These are phyloP conservation scores for Pilatotrama ljubarskyi DNA, from an alignment of 768 basidiomycete species.

Conservation along the genomic window DNA sequence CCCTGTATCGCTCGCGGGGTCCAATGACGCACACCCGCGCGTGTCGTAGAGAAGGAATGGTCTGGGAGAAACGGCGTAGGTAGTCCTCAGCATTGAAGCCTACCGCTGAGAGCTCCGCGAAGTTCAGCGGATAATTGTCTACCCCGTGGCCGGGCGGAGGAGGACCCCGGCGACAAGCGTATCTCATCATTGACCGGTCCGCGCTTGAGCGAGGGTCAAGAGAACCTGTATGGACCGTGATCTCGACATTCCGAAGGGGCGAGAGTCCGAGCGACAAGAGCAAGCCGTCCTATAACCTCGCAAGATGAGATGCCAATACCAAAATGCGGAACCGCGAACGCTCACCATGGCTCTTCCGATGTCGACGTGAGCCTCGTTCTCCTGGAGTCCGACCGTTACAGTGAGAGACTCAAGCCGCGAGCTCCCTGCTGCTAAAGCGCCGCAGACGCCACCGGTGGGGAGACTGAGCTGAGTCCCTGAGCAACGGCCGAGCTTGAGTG, in stretches of 20 bases:
- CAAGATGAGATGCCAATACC: not conserved
- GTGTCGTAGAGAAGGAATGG: not conserved
- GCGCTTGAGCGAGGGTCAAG: not conserved
- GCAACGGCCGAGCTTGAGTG: not conserved
- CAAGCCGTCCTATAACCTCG: not conserved
- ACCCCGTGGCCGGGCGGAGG: not conserved
- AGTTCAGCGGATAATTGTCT: not conserved
- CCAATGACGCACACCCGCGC: not conserved
- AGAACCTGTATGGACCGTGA: not conserved
- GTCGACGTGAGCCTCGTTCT: too few relatives aligned
- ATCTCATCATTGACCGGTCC: too few relatives aligned
- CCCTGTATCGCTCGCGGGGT: not conserved
- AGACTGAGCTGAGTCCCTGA: not conserved
- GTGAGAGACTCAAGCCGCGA: not conserved
- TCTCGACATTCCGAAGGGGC: not conserved
- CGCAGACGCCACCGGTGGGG: not conserved
- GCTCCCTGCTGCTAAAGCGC: not conserved
- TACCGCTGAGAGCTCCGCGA: not conserved
- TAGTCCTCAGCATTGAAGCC: not conserved
- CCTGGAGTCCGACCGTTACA: too few relatives aligned
- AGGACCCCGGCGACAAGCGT: too few relatives aligned
- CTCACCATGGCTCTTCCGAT: too few relatives aligned
- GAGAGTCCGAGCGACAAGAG: not conserved
- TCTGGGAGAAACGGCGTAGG: not conserved
- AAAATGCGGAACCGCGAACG: too few relatives aligned